phyloP scores from a whole-genome alignment of 1,284 basidiomycete species.

The Ustilago xerochloae region DNA sequence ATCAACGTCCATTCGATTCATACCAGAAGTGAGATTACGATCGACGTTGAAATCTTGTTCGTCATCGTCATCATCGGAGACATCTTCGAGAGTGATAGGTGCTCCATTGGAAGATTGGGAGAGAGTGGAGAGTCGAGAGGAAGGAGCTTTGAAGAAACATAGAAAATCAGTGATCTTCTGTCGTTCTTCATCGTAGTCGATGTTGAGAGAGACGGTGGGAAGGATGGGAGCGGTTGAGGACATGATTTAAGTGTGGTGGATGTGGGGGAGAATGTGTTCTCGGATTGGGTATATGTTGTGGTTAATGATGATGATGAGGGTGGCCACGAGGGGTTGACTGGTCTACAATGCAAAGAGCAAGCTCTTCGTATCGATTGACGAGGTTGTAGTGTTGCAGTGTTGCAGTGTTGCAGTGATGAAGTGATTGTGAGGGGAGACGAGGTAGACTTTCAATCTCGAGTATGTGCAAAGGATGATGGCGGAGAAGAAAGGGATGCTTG shows the following conservation, averaged over 20 bases:
- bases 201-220: conserved; percentile 72
- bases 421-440: not conserved
- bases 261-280: not conserved
- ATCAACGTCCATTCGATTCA: conserved; percentile 47
- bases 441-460: too few relatives aligned
- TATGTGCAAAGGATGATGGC: not conserved
- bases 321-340: too few relatives aligned
- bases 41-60: conserved; percentile 34
- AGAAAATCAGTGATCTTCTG: conserved; percentile 65
- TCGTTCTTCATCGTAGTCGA: conserved; percentile 72
- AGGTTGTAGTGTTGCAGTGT: not conserved
- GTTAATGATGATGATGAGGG: too few relatives aligned
- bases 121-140: conserved; percentile 36
- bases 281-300: not conserved
- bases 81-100: conserved; percentile 25
- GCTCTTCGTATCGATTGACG: not conserved
- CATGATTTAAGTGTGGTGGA: conserved; percentile 24
- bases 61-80: conserved; percentile 32
- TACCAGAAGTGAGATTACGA: conserved; percentile 17
- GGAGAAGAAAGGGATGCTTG: not conserved
- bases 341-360: not conserved
- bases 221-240: conserved; percentile 64
- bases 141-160: conserved; percentile 56
- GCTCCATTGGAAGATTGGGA: conserved; percentile 10
- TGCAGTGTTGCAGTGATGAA: not conserved